Evolutionary conservation across 2,329 filamentous ascomycete species (phyloP).

Genomic region (Ceratocystis variospora): DNA sequence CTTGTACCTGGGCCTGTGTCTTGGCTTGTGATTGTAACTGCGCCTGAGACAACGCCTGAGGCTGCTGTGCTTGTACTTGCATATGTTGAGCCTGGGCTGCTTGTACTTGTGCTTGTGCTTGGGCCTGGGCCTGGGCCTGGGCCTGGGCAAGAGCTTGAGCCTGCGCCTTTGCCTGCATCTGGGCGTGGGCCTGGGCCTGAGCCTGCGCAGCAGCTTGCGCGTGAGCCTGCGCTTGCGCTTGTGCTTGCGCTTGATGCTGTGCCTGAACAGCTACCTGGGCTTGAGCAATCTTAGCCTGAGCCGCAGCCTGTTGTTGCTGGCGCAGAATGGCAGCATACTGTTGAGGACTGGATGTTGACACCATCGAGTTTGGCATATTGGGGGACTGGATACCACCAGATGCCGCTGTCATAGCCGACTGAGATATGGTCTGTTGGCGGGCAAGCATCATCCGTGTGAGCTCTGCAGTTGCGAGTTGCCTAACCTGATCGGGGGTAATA

Average conservation of each 20-base stretch:
- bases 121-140: conserved; percentile 24
- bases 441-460: conserved; percentile 35
- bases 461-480: conserved; percentile 39
- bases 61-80: conserved; percentile 1
- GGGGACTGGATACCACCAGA: conserved; percentile 37
- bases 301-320: conserved; percentile 33
- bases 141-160: conserved; percentile 23
- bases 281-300: conserved; percentile 25
- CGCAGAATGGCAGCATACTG: conserved; percentile 46
- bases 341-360: conserved; percentile 39
- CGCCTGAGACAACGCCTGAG: conserved; percentile 21
- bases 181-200: conserved; percentile 25
- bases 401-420: conserved; percentile 43
- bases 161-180: conserved; percentile 21
- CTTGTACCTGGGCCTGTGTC: conserved; percentile 21
- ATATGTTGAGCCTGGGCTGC: conserved; percentile 23
- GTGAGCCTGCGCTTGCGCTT: conserved; percentile 21
- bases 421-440: conserved; percentile 31
- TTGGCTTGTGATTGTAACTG: conserved; percentile 21
- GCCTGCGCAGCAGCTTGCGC: conserved; percentile 27
- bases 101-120: conserved; percentile 13
- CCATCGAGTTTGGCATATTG: conserved; percentile 36
- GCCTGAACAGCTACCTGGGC: conserved; percentile 20
- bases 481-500: conserved; percentile 35
- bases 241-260: conserved; percentile 18